phyloP scores from a whole-genome alignment of 2,329 filamentous ascomycete species.

The Exophiala xenobiotica region DNA sequence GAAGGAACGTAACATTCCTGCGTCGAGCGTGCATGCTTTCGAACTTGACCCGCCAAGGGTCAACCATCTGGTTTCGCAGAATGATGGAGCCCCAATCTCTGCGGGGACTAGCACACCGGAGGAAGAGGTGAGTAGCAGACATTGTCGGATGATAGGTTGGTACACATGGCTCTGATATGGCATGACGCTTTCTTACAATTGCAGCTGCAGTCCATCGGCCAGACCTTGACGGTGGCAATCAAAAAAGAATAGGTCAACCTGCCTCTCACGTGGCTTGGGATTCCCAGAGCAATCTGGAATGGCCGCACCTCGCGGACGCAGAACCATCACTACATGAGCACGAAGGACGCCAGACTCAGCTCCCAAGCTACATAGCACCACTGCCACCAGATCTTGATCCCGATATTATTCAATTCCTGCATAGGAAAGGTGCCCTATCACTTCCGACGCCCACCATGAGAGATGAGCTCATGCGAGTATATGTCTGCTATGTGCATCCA shows the following conservation, averaged over 20 bases:
- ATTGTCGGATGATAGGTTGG: no score
- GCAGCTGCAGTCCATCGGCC: no score
- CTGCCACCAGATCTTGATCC: not conserved
- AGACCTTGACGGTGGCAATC: no score
- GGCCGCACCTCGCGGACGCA: no score
- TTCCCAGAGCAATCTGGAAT: no score
- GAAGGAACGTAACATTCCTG: not conserved
- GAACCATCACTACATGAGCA: not conserved
- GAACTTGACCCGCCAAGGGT: not conserved
- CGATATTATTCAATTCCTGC: not conserved
- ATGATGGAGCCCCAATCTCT: not conserved
- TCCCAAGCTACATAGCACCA: not conserved
- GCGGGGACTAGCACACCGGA: not conserved
- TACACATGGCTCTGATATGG: no score
- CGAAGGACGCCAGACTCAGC: not conserved
- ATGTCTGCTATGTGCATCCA: constrained; percentile 16
- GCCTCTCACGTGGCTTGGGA: no score
- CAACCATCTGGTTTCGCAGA: no score
- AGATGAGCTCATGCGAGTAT: not conserved
- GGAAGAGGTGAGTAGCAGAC: no score
- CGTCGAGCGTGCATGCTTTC: not conserved
- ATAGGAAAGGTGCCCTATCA: not conserved
- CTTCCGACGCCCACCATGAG: not conserved
- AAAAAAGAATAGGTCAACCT: no score
- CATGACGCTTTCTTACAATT: no score